phyloP scores from a whole-genome alignment of 1,284 basidiomycete genomes.

The Marasmius oreades region DNA sequence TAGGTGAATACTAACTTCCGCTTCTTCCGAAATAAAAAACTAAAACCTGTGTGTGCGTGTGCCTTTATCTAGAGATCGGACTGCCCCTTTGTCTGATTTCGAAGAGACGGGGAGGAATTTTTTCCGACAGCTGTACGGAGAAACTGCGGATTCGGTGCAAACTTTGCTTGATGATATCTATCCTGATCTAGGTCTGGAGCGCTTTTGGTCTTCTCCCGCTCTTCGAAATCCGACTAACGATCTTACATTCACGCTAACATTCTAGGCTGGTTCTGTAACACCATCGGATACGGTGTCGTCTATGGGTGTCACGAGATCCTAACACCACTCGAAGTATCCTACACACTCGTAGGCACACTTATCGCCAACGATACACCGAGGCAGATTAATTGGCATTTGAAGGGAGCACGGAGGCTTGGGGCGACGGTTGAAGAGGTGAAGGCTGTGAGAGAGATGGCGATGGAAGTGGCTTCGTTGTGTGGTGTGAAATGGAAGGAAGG shows the following conservation, averaged over 20 bases:
- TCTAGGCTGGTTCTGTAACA: slow-evolving; percentile 48
- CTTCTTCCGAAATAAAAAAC: background rate
- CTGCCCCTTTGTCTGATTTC: slow-evolving; percentile 5
- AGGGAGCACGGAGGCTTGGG: slow-evolving; percentile 38
- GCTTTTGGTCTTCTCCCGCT: background rate
- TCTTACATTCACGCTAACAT: background rate
- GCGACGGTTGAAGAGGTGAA: slow-evolving; percentile 36
- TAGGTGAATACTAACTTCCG: slow-evolving; percentile 27
- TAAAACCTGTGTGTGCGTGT: too few species aligned
- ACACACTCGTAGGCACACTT: slow-evolving; percentile 46
- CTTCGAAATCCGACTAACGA: background rate
- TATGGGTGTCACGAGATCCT: slow-evolving; percentile 40
- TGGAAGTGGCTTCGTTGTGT: slow-evolving; percentile 32
- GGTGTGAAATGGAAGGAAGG: slow-evolving; percentile 42
- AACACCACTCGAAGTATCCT: slow-evolving; percentile 42
- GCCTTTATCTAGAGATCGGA: slow-evolving; percentile 4
- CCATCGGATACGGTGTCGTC: slow-evolving; percentile 46
- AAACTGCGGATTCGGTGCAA: slow-evolving; percentile 14
- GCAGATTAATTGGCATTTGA: slow-evolving; percentile 54
- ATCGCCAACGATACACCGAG: slow-evolving; percentile 49
- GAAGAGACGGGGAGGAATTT: slow-evolving; percentile 6
- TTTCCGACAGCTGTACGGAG: slow-evolving; percentile 13
- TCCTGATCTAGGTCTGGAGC: slow-evolving; percentile 17
- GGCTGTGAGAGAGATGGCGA: slow-evolving; percentile 38
- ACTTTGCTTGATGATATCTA: slow-evolving; percentile 11